Evolutionary conservation across 1,284 basidiomycete species (phyloP).

Genomic region (Amylostereum chailletii): DNA sequence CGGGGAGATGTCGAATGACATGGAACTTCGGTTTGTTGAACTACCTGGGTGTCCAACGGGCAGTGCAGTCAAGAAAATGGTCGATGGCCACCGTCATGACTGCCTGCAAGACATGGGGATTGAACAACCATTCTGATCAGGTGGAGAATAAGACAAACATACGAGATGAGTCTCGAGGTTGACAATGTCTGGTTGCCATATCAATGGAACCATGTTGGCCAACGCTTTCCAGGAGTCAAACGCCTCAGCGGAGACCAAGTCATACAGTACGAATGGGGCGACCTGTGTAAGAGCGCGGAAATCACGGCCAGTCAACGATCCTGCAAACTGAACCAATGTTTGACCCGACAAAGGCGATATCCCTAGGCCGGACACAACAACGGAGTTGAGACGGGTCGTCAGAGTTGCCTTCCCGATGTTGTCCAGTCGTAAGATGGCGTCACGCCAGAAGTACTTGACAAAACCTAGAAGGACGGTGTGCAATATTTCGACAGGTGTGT

Average conservation of each 20-base stretch:
- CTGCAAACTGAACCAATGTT: conserved; percentile 22
- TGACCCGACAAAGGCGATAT: conserved; percentile 11
- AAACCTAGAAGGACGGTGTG: conserved; percentile 27
- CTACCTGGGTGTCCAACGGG: conserved; percentile 12
- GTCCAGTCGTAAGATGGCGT: conserved; percentile 17
- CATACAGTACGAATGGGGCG: conserved; percentile 21
- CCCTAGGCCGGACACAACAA: conserved; percentile 19
- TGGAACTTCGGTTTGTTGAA: conserved; percentile 22
- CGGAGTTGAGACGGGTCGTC: conserved; percentile 13
- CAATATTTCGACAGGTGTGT: conserved; percentile 28
- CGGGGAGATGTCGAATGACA: conserved; percentile 14
- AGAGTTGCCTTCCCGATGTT: conserved; percentile 12
- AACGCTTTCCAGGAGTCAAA: conserved; percentile 19
- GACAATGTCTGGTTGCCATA: conserved; percentile 21
- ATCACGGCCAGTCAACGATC: conserved; percentile 22
- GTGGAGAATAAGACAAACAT: too few species aligned
- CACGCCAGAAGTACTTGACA: conserved; percentile 30
- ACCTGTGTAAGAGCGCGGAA: conserved; percentile 21
- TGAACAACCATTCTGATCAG: neutral
- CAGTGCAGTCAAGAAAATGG: conserved; percentile 11
- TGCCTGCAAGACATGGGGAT: neutral
- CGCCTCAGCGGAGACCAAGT: conserved; percentile 11
- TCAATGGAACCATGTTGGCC: conserved; percentile 13
- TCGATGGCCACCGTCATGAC: conserved; percentile 8
- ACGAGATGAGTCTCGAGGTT: conserved; percentile 15